Base-by-base conservation (phyloP, 163 green algal species). In the Volvox carteri region DNA sequence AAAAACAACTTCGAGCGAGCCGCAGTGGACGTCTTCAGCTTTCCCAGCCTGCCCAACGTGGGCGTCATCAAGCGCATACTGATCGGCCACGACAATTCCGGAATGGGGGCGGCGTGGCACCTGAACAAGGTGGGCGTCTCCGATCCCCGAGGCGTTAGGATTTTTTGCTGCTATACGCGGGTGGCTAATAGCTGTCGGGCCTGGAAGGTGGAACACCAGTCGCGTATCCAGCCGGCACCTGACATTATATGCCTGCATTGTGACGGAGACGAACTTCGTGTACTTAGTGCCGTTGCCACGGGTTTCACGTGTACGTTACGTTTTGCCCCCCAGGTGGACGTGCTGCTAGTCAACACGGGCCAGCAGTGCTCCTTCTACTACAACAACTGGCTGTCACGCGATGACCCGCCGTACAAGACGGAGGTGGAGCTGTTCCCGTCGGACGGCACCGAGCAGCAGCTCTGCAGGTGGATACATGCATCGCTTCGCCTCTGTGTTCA, bases 31-130 rank as follows among this genome's bases (percentile, higher is more conserved):
- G 87, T 91, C 30, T 97, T 97, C 80, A 94, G 85, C 39, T 41
- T 96, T 12, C 74, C 87, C 0, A 90, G 68, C 2, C 84, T 93
- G n/a, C 68, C 88, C 23, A 92, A 96, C 85, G 73, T 96, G 8
- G 94, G 93, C 21, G 62, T 85, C 25, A 86, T 97, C 11, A 92
- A 90, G 48, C 62, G 88, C 35, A 90, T 96, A 1, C 30, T 92
- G 28, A 94, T 97, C 30, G 93, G 93, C 30, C 94, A 97, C 70
- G 93, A 97, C 84, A 93, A 94, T 76, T 89, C 46, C 1, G 88
- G 90, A 11, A 42, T 91, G 18, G 89, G 92, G 0, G 41, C 92
- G 9, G 89, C 84, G 7, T 96, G 94, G 94, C 92, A 95, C 79
- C 89, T 95, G 8, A 90, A 93, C 84, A 92, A 90, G 83, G 90